A percentile compares a stretch with the other conserved stretches of the same genome.
These are phyloP conservation scores for Didymella exigua DNA, from an alignment of 2,329 filamentous ascomycete genomes.

Conservation along the genomic window DNA sequence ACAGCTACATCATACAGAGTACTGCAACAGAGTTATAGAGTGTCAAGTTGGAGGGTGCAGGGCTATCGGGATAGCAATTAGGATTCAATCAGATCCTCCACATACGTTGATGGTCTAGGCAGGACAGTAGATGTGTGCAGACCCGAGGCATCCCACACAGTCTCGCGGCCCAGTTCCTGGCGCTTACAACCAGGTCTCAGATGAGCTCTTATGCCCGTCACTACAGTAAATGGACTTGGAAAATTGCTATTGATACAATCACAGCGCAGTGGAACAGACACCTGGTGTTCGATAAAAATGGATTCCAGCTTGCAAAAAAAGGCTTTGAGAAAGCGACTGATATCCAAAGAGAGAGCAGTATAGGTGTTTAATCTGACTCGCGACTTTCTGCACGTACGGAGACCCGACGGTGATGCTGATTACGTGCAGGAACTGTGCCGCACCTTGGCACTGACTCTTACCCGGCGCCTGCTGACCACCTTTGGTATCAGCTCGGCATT, in stretches of 20 bases:
- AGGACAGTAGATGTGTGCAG: neutral
- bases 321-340: too few species aligned
- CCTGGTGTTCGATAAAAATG: neutral
- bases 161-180: neutral
- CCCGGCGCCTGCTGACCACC: constrained; percentile 14
- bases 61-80: neutral
- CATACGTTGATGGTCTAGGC: neutral
- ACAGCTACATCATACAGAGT: too few species aligned
- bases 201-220: neutral
- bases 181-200: neutral
- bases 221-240: neutral
- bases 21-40: neutral
- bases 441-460: constrained; percentile 5
- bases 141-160: neutral
- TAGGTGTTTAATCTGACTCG: neutral
- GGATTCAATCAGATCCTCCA: neutral
- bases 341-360: neutral
- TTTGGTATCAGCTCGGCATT: neutral
- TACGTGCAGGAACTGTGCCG: constrained; percentile 9
- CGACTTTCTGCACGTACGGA: neutral
- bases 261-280: neutral
- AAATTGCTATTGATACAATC: neutral
- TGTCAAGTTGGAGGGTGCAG: neutral
- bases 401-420: constrained; percentile 1
- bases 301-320: too few species aligned